Evolutionary conservation across 208 protist species (phyloP).

Genomic region (Naegleria fowleri): DNA sequence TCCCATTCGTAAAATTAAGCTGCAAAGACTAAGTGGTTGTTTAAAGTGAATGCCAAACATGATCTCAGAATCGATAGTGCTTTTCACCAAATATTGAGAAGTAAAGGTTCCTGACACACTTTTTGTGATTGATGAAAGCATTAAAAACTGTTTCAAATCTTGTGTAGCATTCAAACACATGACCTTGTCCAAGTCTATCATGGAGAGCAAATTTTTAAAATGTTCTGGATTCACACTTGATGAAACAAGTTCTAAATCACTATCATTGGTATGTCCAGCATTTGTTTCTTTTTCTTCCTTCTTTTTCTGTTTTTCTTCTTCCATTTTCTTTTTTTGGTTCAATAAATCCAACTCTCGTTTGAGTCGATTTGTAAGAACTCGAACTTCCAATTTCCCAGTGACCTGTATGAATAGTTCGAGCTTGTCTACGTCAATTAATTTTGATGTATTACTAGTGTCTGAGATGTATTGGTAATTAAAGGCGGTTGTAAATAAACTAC

Average conservation of each 20-base stretch:
- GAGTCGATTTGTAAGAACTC: not conserved
- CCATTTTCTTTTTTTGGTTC: not conserved
- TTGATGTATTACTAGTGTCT: not conserved
- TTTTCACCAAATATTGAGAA: not conserved
- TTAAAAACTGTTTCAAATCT: not conserved
- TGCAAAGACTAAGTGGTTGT: not conserved
- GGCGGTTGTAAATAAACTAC: constrained; percentile 52
- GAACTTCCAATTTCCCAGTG: not conserved
- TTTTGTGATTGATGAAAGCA: not conserved
- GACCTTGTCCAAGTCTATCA: not conserved
- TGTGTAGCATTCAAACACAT: not conserved
- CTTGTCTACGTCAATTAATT: not conserved
- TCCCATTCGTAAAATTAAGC: not conserved
- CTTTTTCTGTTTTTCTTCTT: not conserved
- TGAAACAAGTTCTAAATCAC: not conserved
- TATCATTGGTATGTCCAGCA: not conserved
- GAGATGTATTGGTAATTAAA: constrained; percentile 8
- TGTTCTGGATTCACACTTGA: not conserved
- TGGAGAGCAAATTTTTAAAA: not conserved
- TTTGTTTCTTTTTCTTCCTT: not conserved
- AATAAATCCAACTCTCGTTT: not conserved
- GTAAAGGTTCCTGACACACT: not conserved
- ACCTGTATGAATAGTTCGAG: not conserved
- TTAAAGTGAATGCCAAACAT: not conserved
- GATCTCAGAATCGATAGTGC: not conserved